These are phyloP conservation scores for Cadophora malorum DNA, from an alignment of 2,329 filamentous ascomycete genomes.

Conservation along the genomic window DNA sequence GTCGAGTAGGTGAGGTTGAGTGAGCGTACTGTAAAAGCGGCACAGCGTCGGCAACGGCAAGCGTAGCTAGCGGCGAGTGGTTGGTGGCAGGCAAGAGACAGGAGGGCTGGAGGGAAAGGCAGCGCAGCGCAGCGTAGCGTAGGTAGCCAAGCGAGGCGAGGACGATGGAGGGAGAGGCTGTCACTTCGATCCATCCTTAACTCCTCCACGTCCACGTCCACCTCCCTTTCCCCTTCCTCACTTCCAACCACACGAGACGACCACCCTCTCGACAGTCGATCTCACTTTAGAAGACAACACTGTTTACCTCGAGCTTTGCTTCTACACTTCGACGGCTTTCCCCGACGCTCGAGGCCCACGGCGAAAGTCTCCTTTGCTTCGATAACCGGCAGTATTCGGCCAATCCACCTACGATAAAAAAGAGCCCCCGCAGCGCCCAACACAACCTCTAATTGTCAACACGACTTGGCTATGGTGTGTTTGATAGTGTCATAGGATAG, in stretches of 20 bases:
- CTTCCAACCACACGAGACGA: not conserved
- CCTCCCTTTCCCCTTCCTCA: not conserved
- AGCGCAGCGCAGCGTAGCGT: too few relatives aligned
- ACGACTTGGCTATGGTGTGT: conserved; percentile 38
- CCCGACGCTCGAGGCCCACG: not conserved
- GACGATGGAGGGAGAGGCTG: not conserved
- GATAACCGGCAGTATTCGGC: conserved; percentile 16
- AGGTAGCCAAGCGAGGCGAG: not conserved
- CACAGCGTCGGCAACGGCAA: conserved; percentile 7
- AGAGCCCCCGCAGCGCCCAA: conserved; percentile 23
- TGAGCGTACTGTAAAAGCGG: conserved; percentile 11
- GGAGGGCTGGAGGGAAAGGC: not conserved
- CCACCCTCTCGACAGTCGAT: not conserved
- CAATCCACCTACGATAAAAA: conserved; percentile 12
- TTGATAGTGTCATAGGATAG: conserved; percentile 29
- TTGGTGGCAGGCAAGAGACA: not conserved
- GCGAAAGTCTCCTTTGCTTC: conserved; percentile 4
- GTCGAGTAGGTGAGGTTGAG: not conserved
- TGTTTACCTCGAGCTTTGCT: conserved; percentile 7
- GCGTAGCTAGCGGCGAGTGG: not conserved
- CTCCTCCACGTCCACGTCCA: conserved; percentile 4
- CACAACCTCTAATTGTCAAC: conserved; percentile 20
- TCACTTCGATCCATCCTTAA: not conserved
- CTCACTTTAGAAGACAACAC: not conserved
- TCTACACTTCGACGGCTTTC: not conserved